These are phyloP conservation scores for Selaginella tamariscina DNA, from an alignment of 75 land plant species.

Conservation along the genomic window DNA sequence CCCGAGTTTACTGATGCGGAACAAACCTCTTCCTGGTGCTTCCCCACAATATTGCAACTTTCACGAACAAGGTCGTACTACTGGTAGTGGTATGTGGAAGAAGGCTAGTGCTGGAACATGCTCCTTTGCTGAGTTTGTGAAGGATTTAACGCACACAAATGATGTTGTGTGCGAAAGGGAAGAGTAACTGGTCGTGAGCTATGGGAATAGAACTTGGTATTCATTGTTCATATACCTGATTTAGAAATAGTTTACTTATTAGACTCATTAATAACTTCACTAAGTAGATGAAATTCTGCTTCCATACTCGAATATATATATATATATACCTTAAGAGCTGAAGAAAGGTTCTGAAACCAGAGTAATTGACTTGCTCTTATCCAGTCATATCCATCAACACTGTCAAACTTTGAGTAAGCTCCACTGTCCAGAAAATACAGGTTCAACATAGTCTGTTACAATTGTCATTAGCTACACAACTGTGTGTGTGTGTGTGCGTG, in stretches of 20 bases:
- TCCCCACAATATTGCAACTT: constrained; percentile 31
- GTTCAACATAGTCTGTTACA: background rate
- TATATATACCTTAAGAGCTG: constrained; percentile 37
- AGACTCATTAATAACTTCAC: background rate
- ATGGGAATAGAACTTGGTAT: too few species aligned
- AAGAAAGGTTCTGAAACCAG: constrained; percentile 17
- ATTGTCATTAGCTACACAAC: too few species aligned
- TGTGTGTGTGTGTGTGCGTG: too few species aligned
- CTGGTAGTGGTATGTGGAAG: constrained; percentile 70
- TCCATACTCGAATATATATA: too few species aligned
- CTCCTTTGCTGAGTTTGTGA: background rate
- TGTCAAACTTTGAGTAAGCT: background rate
- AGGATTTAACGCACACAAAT: background rate
- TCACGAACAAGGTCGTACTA: constrained; percentile 27
- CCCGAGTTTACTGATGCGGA: constrained; percentile 49
- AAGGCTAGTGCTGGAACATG: constrained; percentile 39
- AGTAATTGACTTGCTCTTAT: background rate
- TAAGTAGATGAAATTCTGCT: background rate
- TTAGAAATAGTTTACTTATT: too few species aligned
- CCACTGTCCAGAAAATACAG: constrained; percentile 10
- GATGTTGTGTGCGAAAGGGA: background rate
- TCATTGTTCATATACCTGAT: too few species aligned
- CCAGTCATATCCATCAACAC: constrained; percentile 2
- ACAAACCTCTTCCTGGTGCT: constrained; percentile 52
- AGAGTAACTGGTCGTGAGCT: too few species aligned